These are phyloP conservation scores for Aspergillus sp. DNA, from an alignment of 2,329 filamentous ascomycete species.

Conservation along the genomic window DNA sequence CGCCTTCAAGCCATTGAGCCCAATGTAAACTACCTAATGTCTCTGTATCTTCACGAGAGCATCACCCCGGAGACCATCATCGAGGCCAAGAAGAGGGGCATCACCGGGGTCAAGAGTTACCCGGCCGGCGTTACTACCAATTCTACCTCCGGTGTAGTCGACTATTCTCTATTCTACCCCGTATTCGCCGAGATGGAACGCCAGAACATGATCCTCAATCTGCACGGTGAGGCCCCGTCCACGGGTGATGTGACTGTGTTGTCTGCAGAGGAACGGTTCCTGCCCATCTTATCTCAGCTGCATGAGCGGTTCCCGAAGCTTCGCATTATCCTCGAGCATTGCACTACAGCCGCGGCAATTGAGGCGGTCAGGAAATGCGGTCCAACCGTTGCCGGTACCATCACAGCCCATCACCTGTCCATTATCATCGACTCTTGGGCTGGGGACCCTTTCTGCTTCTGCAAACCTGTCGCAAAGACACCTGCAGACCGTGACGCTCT, in stretches of 20 bases:
- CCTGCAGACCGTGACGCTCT: conserved; percentile 66
- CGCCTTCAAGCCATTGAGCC: conserved; percentile 54
- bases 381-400: conserved; percentile 58
- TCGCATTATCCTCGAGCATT: conserved; percentile 64
- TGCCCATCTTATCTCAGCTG: conserved; percentile 68
- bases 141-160: conserved; percentile 43
- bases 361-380: conserved; percentile 70
- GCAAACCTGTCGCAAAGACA: conserved; percentile 66
- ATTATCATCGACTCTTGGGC: conserved; percentile 71
- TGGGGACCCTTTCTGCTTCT: conserved; percentile 67
- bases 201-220: conserved; percentile 73
- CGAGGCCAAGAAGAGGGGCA: conserved; percentile 63
- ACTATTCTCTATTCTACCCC: conserved; percentile 38
- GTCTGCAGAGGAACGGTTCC: conserved; percentile 66
- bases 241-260: conserved; percentile 46
- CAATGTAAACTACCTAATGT: conserved; percentile 63
- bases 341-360: conserved; percentile 73
- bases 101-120: conserved; percentile 54
- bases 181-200: conserved; percentile 87
- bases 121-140: conserved; percentile 49
- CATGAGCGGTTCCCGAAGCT: conserved; percentile 62
- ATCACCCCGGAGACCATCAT: conserved; percentile 62
- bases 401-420: conserved; percentile 80
- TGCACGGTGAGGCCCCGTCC: conserved; percentile 65
- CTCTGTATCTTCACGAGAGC: conserved; percentile 57